These are phyloP conservation scores for Aschersonia sp. DNA, from an alignment of 2,329 filamentous ascomycete genomes.

Conservation along the genomic window DNA sequence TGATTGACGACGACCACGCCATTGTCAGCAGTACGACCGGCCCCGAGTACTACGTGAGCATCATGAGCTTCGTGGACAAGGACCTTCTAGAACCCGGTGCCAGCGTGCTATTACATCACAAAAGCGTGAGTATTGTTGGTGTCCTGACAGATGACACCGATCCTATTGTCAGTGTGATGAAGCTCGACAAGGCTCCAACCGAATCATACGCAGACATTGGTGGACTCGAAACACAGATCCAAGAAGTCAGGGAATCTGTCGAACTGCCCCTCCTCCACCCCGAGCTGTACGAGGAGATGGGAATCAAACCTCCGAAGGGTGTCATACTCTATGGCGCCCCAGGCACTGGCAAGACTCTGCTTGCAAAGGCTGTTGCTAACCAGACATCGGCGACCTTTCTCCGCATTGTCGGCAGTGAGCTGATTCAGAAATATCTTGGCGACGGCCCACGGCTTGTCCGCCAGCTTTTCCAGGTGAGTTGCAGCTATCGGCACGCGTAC, in stretches of 20 bases:
- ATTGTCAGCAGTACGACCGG: conserved; percentile 97
- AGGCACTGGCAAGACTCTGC: conserved; percentile 88
- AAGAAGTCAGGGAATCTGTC: conserved; percentile 94
- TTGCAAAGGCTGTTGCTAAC: conserved; percentile 95
- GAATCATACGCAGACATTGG: conserved; percentile 98
- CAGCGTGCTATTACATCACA: conserved; percentile 90
- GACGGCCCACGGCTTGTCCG: conserved; percentile 89
- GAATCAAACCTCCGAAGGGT: conserved; percentile 98
- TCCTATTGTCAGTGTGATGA: conserved; percentile 95
- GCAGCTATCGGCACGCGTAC: not conserved
- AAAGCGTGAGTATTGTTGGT: conserved; percentile 94
- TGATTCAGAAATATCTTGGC: conserved; percentile 98
- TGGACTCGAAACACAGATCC: conserved; percentile 87
- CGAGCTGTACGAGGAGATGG: conserved; percentile 98
- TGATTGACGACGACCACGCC: conserved; percentile 98
- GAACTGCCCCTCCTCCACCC: conserved; percentile 90
- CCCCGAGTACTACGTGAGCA: conserved; percentile 97
- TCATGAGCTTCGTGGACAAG: conserved; percentile 99
- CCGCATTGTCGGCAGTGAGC: conserved; percentile 88
- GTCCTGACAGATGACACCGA: conserved; percentile 94
- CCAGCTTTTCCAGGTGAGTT: conserved; percentile 72
- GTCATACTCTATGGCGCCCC: conserved; percentile 97
- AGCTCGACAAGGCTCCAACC: conserved; percentile 95
- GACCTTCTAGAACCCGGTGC: conserved; percentile 92
- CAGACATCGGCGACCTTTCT: conserved; percentile 98